phyloP scores from a whole-genome alignment of 495 filamentous ascomycete species.

The Xylaria cubensis region DNA sequence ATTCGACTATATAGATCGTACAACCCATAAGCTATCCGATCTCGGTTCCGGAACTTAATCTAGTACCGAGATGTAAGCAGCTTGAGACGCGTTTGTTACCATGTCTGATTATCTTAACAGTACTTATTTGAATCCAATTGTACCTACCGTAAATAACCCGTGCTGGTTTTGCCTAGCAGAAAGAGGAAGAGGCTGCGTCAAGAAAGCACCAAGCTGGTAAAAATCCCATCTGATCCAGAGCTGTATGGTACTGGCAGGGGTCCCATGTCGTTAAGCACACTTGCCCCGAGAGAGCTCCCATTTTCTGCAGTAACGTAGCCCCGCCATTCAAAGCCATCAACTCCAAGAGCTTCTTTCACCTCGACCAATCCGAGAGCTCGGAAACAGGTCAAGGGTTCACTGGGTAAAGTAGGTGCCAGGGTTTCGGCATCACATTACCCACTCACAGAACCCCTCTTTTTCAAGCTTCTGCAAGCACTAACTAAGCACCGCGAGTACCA shows the following conservation, averaged over 20 bases:
- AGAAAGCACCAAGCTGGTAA: conserved; percentile 3
- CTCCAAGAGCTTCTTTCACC: conserved; percentile 18
- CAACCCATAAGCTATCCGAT: neutral
- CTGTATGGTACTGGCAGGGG: neutral
- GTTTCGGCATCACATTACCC: conserved; percentile 38
- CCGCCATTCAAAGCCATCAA: conserved; percentile 31
- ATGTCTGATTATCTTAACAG: neutral
- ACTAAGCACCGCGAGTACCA: conserved; percentile 17
- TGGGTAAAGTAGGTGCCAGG: conserved; percentile 18
- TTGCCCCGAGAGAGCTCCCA: conserved; percentile 16
- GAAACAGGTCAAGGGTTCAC: conserved; percentile 5
- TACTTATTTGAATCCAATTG: neutral
- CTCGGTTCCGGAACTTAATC: neutral
- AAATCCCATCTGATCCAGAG: neutral
- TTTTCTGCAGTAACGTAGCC: conserved; percentile 30
- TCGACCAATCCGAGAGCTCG: conserved; percentile 38
- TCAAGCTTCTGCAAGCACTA: conserved; percentile 34
- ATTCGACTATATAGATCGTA: neutral
- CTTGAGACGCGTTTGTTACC: neutral
- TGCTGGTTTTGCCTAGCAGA: neutral
- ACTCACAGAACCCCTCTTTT: conserved; percentile 40
- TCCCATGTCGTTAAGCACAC: neutral
- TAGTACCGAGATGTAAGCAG: neutral
- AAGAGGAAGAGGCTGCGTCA: neutral
- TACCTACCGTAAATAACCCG: neutral